A percentile compares a stretch with the other conserved stretches of the same genome.
phyloP scores from a whole-genome alignment of 768 basidiomycete genomes.

The Pulveroboletus sp. region DNA sequence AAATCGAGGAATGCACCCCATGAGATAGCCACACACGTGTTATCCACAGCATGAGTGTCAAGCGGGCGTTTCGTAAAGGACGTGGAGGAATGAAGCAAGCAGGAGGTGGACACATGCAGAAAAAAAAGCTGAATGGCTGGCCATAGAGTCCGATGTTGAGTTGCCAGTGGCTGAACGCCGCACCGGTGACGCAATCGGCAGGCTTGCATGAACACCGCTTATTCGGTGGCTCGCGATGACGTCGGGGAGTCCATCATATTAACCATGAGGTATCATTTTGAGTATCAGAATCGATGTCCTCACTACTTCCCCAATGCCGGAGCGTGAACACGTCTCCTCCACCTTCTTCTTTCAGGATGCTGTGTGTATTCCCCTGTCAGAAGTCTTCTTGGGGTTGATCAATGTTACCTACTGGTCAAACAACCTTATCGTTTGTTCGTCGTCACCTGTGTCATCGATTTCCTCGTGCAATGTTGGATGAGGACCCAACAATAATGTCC shows the following conservation, averaged over 20 bases:
- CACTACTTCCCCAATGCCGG: conserved; percentile 38
- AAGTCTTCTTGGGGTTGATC: background rate
- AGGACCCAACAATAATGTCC: conserved; percentile 31
- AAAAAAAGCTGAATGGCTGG: conserved; percentile 8
- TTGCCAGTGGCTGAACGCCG: background rate
- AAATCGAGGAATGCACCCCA: background rate
- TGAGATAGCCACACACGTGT: conserved; percentile 16
- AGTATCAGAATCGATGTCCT: conserved; percentile 23
- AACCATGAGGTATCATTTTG: conserved; percentile 23
- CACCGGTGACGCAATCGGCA: conserved; percentile 4
- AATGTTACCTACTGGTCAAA: conserved; percentile 67
- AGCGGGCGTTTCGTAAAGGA: conserved; percentile 1
- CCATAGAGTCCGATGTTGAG: conserved; percentile 8
- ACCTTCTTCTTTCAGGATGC: conserved; percentile 59
- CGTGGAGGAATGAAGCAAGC: background rate
- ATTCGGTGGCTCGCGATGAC: conserved; percentile 8
- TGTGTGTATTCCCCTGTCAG: conserved; percentile 27
- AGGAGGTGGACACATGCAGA: background rate
- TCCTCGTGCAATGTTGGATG: conserved; percentile 29
- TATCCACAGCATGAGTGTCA: conserved; percentile 9
- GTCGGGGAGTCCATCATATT: conserved; percentile 23
- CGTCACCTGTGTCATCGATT: conserved; percentile 33
- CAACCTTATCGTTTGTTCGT: conserved; percentile 52
- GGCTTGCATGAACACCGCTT: conserved; percentile 6
- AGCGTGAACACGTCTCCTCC: conserved; percentile 50